Conservation (phyloP, 192 early-diverging fungal species). For the Coemansia sp. region DNA sequence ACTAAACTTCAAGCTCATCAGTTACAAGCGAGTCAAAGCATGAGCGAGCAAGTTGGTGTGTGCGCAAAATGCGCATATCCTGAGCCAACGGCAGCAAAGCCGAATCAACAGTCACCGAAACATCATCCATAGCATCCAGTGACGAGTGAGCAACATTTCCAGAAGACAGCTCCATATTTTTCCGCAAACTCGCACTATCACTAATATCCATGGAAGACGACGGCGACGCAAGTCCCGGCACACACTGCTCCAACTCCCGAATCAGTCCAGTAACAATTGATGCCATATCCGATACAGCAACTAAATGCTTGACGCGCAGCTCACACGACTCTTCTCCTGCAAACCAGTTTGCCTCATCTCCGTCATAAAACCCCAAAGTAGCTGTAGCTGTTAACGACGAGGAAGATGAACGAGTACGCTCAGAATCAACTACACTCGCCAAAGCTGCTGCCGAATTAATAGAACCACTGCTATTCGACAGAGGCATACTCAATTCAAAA, state of each 20-base stretch:
- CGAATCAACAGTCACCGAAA: slow-evolving; percentile 2
- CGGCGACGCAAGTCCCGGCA: background rate
- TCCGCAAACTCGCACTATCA: too few species aligned
- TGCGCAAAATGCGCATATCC: slow-evolving; percentile 43
- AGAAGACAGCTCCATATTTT: too few species aligned
- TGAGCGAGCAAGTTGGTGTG: slow-evolving; percentile 38
- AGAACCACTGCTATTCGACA: too few species aligned
- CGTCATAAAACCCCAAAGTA: slow-evolving; percentile 24
- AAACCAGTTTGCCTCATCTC: slow-evolving; percentile 23
- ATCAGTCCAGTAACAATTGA: slow-evolving; percentile 27
- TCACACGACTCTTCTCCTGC: slow-evolving; percentile 18
- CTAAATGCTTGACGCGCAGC: slow-evolving; percentile 41
- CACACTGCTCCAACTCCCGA: slow-evolving; percentile 18
- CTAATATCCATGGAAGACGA: background rate
- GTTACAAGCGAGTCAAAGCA: slow-evolving; percentile 49
- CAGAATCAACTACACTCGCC: too few species aligned
- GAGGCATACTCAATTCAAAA: slow-evolving; percentile 8
- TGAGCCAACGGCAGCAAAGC: slow-evolving; percentile 30
- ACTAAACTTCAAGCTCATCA: slow-evolving; percentile 18
- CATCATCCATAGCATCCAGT: slow-evolving; percentile 1
- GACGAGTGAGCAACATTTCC: too few species aligned
- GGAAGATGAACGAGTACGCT: too few species aligned
- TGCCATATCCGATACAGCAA: slow-evolving; percentile 41
- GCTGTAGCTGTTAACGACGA: background rate
- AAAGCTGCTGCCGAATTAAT: too few species aligned